phyloP scores from a whole-genome alignment of 805 yeast genomes.

The Pichia nakasei region DNA sequence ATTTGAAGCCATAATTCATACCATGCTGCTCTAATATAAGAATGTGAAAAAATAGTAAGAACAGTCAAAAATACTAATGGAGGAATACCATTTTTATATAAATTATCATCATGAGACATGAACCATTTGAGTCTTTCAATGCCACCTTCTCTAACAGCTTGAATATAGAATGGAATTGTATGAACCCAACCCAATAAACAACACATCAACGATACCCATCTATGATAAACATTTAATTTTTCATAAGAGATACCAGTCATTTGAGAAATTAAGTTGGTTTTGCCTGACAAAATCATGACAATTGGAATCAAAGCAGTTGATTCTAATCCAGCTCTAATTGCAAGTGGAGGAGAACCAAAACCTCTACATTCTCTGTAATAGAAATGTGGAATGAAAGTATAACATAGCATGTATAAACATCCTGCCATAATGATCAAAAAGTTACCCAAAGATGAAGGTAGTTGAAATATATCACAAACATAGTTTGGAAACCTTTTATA shows the following conservation, averaged over 20 bases:
- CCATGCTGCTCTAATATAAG: slow-evolving; percentile 29
- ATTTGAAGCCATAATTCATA: slow-evolving; percentile 43
- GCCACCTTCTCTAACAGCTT: slow-evolving; percentile 42
- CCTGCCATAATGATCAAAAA: slow-evolving; percentile 26
- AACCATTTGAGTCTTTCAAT: slow-evolving; percentile 15
- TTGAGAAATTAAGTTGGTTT: slow-evolving; percentile 39
- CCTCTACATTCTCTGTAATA: slow-evolving; percentile 45
- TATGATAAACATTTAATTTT: slow-evolving; percentile 43
- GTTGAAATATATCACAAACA: slow-evolving; percentile 29
- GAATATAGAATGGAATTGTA: slow-evolving; percentile 40
- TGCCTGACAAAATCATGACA: slow-evolving; percentile 42
- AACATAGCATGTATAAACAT: slow-evolving; percentile 27
- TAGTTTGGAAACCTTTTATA: slow-evolving; percentile 27
- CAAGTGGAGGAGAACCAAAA: slow-evolving; percentile 53
- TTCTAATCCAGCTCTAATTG: slow-evolving; percentile 44
- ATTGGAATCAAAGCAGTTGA: slow-evolving; percentile 44
- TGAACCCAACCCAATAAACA: slow-evolving; percentile 40
- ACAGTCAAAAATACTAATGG: slow-evolving; percentile 37
- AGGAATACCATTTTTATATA: slow-evolving; percentile 36
- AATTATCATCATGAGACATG: slow-evolving; percentile 16
- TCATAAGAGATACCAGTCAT: slow-evolving; percentile 50
- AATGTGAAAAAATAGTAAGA: slow-evolving; percentile 35
- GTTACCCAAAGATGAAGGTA: slow-evolving; percentile 31
- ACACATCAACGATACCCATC: slow-evolving; percentile 35
- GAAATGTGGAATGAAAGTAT: slow-evolving; percentile 35